phyloP scores from a whole-genome alignment of 768 basidiomycete genomes.

The Holtermannia corniformis region DNA sequence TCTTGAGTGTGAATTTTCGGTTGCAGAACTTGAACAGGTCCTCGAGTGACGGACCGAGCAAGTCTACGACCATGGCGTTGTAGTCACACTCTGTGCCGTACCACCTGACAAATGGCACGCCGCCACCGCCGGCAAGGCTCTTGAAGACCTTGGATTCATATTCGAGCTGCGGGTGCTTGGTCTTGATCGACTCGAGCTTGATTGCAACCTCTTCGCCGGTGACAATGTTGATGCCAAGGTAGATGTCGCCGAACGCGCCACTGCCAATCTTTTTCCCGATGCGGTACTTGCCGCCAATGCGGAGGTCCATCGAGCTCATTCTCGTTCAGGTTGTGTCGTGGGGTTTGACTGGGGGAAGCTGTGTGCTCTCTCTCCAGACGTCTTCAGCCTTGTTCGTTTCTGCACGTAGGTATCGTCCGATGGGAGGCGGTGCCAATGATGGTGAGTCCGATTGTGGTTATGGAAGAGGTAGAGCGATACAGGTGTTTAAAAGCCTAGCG shows the following conservation, averaged over 20 bases:
- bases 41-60: constrained; percentile 52
- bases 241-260: constrained; percentile 97
- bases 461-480: no score
- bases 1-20: constrained; percentile 87
- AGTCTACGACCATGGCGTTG: constrained; percentile 98
- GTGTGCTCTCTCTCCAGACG: no score
- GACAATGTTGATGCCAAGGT: constrained; percentile 99
- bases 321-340: constrained; percentile 1
- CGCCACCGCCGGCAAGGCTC: constrained; percentile 75
- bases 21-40: constrained; percentile 52
- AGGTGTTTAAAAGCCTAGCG: no score
- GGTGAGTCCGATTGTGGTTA: no score
- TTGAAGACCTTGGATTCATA: constrained; percentile 90
- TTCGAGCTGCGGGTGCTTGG: constrained; percentile 96
- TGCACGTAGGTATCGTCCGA: no score
- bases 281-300: constrained; percentile 58
- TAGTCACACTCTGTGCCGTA: constrained; percentile 94
- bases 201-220: constrained; percentile 99
- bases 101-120: constrained; percentile 87
- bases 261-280: constrained; percentile 99
- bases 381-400: no score
- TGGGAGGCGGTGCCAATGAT: no score
- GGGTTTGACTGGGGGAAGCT: no score
- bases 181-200: constrained; percentile 99
- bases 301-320: constrained; percentile 38